Evolutionary conservation across 169 alveolate species (phyloP), one percentile per base, ranked within the genome.

Genomic region (Plasmodium yoelii): DNA sequence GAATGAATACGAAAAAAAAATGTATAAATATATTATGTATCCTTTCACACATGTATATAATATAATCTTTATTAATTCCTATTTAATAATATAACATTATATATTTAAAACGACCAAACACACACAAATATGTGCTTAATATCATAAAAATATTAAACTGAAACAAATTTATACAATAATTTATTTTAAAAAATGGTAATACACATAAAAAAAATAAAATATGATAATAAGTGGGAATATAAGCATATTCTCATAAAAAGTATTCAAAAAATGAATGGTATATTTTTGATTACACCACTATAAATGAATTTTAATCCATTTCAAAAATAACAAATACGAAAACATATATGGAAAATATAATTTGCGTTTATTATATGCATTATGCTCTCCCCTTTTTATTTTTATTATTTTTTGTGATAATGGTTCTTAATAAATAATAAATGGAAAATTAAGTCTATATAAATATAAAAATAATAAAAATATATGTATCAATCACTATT

Each of bases 101-200:
- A n/a, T 57, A n/a, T 57, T 57, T 57, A 57, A 61, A 61, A 22
- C 42, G 42, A 34, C 5, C 42, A 34, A 34, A 34, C 42, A 34
- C 42, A 34, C 42, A 34, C 42, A 34, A 34, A 34, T 34, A 34
- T 34, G 42, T 34, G 42, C 42, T 34, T 34, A 34, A 34, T 34
- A 34, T 34, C 42, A 61, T 26, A 9, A 9, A 61, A 9, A 5
- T 10, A 65, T 39, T 10, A 65, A 39, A 39, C 28, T 44, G 24
- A 42, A 73, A 73, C 87, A 73, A 73, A 44, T 55, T 72, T 56
- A 61, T 46, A 61, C 61, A 57, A 69, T 73, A 73, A 56, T 56
- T 56, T 73, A 69, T 56, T 24, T 73, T 57, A 57, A 73, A 73
- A 73, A 34, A 34, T 56, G 19, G 57, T n/a, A 71, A 12, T 59